phyloP scores from a whole-genome alignment of 805 yeast genomes.

The Nakazawaea populi region DNA sequence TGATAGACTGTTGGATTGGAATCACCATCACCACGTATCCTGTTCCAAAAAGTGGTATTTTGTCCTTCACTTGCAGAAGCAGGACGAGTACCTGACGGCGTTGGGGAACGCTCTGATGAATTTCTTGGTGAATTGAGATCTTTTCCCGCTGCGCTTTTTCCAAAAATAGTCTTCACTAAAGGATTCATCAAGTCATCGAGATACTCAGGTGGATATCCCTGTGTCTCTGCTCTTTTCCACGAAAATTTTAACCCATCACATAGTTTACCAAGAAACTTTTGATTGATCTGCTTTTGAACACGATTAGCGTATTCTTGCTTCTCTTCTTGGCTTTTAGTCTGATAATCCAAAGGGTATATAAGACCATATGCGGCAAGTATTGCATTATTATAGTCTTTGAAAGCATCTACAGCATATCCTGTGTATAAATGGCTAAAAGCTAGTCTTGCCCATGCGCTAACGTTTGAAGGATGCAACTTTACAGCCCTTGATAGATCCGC shows the following conservation, averaged over 20 bases:
- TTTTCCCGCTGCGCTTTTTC: not conserved
- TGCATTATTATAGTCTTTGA: constrained; percentile 30
- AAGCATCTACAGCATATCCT: constrained; percentile 30
- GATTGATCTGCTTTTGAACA: constrained; percentile 18
- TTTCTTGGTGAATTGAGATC: not conserved
- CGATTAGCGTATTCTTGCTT: constrained; percentile 11
- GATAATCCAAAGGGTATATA: constrained; percentile 1
- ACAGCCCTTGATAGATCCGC: constrained; percentile 27
- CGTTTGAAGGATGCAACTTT: constrained; percentile 25
- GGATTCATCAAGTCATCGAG: constrained; percentile 18
- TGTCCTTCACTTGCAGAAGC: too few species aligned
- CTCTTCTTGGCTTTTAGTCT: not conserved
- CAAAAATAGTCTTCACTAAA: not conserved
- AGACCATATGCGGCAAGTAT: constrained; percentile 14
- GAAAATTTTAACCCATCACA: constrained; percentile 22
- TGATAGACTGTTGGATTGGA: not conserved
- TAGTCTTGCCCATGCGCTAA: constrained; percentile 33
- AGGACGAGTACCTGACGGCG: too few species aligned
- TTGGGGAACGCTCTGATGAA: too few species aligned
- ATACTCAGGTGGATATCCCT: constrained; percentile 24
- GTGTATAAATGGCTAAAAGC: constrained; percentile 28
- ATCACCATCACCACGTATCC: not conserved
- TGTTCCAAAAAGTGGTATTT: too few species aligned
- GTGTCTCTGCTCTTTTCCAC: constrained; percentile 24
- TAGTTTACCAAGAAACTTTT: constrained; percentile 16